phyloP scores from a whole-genome alignment of 192 early-diverging fungal genomes.

The Umbelopsis vinacea region DNA sequence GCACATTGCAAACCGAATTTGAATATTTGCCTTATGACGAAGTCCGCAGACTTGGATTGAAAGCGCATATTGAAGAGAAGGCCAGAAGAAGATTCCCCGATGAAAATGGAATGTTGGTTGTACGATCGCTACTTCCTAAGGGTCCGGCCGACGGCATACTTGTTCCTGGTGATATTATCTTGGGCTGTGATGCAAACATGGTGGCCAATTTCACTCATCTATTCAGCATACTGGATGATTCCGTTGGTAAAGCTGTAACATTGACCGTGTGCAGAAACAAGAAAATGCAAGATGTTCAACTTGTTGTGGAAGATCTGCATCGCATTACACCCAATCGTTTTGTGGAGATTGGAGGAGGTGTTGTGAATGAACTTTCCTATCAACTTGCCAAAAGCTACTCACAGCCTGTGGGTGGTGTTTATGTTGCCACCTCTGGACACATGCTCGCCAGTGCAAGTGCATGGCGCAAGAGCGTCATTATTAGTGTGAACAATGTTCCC shows the following conservation, averaged over 20 bases:
- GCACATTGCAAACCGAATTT: slow-evolving; percentile 77
- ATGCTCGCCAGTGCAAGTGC: slow-evolving; percentile 69
- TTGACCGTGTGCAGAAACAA: slow-evolving; percentile 65
- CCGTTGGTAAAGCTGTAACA: slow-evolving; percentile 53
- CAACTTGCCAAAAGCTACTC: slow-evolving; percentile 76
- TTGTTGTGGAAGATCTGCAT: slow-evolving; percentile 72
- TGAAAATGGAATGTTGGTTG: slow-evolving; percentile 73
- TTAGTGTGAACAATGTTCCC: slow-evolving; percentile 68
- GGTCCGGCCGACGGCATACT: slow-evolving; percentile 68
- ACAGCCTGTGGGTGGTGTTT: slow-evolving; percentile 77
- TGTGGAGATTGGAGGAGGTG: slow-evolving; percentile 85
- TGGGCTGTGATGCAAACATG: slow-evolving; percentile 63
- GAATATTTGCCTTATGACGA: slow-evolving; percentile 74
- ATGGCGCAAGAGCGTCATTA: slow-evolving; percentile 71
- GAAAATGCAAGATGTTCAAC: slow-evolving; percentile 46
- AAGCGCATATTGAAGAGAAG: slow-evolving; percentile 64
- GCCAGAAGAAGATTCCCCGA: slow-evolving; percentile 65
- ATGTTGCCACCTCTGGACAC: slow-evolving; percentile 73
- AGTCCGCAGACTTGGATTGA: slow-evolving; percentile 70
- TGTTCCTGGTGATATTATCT: slow-evolving; percentile 75
- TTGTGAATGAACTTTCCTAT: slow-evolving; percentile 75
- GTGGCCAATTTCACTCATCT: slow-evolving; percentile 76
- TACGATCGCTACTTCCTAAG: slow-evolving; percentile 63
- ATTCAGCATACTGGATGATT: slow-evolving; percentile 65
- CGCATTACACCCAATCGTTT: slow-evolving; percentile 81